Percentiles rank a stretch among this genome's conserved stretches.
These are phyloP conservation scores for Prunus dulcis DNA, from an alignment of 306 rosid species.

Conservation along the genomic window DNA sequence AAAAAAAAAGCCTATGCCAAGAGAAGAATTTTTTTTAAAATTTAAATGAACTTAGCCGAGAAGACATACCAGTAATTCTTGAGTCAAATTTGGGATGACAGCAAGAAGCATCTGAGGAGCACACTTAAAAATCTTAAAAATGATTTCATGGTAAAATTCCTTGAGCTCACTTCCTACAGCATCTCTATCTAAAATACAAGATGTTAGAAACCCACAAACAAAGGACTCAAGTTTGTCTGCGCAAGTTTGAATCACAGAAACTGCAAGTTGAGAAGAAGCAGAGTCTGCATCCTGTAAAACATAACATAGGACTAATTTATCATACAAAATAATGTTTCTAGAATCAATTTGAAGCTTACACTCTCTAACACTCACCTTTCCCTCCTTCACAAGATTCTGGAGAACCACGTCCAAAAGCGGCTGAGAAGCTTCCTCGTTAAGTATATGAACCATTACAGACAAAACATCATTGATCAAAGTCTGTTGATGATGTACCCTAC, in stretches of 20 bases:
- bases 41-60: constrained; percentile 6
- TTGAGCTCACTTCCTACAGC: constrained; percentile 57
- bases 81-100: constrained; percentile 71
- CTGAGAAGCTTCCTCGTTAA: constrained; percentile 67
- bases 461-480: constrained; percentile 57
- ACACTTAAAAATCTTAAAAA: constrained; percentile 59
- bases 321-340: background rate
- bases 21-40: background rate
- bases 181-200: constrained; percentile 74
- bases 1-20: background rate
- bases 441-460: constrained; percentile 56
- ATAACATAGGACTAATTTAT: background rate
- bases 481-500: constrained; percentile 64
- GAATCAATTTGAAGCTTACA: background rate
- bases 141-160: constrained; percentile 78
- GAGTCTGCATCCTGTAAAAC: constrained; percentile 56
- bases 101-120: constrained; percentile 81
- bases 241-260: constrained; percentile 53
- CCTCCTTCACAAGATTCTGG: constrained; percentile 62
- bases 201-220: constrained; percentile 63
- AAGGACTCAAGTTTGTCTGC: constrained; percentile 61
- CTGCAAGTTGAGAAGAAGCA: constrained; percentile 75
- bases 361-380: constrained; percentile 43
- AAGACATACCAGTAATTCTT: constrained; percentile 62
- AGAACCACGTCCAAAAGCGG: constrained; percentile 69